Base-by-base conservation (phyloP, 495 filamentous ascomycete species). In the Neurospora sublineolata region DNA sequence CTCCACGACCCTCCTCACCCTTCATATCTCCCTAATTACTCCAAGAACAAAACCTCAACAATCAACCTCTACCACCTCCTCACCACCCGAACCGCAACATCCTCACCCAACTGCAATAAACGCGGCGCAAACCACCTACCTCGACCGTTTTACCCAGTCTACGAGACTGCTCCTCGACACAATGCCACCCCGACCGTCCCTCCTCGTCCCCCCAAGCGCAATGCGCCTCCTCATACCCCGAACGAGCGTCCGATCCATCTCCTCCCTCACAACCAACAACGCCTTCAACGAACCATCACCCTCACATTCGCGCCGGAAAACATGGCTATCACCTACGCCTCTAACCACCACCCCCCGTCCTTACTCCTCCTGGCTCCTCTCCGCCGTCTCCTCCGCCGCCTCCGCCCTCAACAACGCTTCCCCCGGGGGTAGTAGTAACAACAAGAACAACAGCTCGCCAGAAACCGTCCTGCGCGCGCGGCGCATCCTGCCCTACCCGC, bases 401-500 rank as follows among this genome's bases (percentile, higher is more conserved):
- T 33, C 52, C 23, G 27, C 52, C 52, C 52, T 64, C 27, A 64
- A 64, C 52, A 36, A 27, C 27, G 27, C 27, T 16, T 20, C 14
- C 1, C 14, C 10, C 6, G 42, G 20, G 12, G n/a, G 27, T 69
- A 1, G 30, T 69, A 16, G 67, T 23, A n/a, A 14, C 68, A 40
- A 30, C 20, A 36, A 36, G 52, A 73, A 37, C 27, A 30, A 4
- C 74, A 14, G 52, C 12, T 7, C 52, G 2, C 52, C 52, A 0
- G 52, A 64, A 64, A 64, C 52, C 52, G 88, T 83, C 75, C 87
- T 97, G 73, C 86, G 85, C 72, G 93, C 92, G 23, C 84, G 86
- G 58, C 91, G 92, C 73, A 90, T 85, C n/a, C 90, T 99, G 72
- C 92, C 92, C 37, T 96, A 96, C 86, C 81, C 88, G 1, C 84